These are phyloP conservation scores for Linnemannia zychae DNA, from an alignment of 192 early-diverging fungal species.

Conservation along the genomic window DNA sequence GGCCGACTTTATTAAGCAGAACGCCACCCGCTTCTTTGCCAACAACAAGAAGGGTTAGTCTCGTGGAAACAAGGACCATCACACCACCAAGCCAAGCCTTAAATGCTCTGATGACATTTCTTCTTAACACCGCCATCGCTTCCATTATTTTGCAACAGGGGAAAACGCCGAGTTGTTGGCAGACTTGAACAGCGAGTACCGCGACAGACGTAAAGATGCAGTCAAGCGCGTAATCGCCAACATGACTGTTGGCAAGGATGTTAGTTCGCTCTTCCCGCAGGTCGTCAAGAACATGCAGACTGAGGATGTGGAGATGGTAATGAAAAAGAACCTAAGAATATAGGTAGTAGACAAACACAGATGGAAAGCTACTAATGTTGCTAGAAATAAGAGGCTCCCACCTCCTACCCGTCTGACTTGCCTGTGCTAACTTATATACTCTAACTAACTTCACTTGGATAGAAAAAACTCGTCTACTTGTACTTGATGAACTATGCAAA, in stretches of 20 bases:
- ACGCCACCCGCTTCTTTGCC: constrained; percentile 10
- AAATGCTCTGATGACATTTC: background rate
- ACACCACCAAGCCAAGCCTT: background rate
- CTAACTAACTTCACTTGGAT: background rate
- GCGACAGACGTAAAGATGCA: constrained; percentile 93
- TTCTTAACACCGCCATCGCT: background rate
- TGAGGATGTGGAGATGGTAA: constrained; percentile 85
- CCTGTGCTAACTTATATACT: background rate
- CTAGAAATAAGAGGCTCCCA: background rate
- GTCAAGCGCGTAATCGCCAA: constrained; percentile 99
- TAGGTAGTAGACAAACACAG: background rate
- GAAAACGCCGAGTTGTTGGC: constrained; percentile 97
- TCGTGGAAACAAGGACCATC: no score
- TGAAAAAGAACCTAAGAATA: background rate
- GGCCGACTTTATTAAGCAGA: constrained; percentile 13
- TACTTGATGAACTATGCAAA: constrained; percentile 98
- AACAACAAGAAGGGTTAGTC: constrained; percentile 15
- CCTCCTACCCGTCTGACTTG: background rate
- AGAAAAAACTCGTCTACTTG: constrained; percentile 97
- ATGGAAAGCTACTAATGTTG: background rate
- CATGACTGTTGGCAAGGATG: constrained; percentile 99
- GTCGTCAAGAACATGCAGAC: constrained; percentile 99
- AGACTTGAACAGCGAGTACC: constrained; percentile 97
- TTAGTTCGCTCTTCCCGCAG: constrained; percentile 92
- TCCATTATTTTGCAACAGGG: constrained; percentile 59